Base-by-base conservation (phyloP, 2,329 filamentous ascomycete genomes). In the Metarhizium guizhouense region DNA sequence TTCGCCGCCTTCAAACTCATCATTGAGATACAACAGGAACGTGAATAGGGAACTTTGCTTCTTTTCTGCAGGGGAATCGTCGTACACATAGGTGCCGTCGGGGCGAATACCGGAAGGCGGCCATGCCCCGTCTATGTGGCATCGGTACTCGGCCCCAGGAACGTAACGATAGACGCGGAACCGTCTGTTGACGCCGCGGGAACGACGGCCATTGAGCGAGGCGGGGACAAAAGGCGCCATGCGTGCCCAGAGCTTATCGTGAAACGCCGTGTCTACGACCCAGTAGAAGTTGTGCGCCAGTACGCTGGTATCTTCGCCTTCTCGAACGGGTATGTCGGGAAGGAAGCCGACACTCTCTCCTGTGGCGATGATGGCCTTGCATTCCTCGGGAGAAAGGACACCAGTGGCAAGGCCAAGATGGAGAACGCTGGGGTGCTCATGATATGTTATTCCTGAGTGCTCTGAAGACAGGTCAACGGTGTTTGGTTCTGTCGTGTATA, bases 211-310 rank as follows among this genome's bases (percentile, higher is more conserved):
- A 14, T 76, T 75, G 1, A 86, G 72, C 0, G 70, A 68, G 0
- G 71, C 64, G 0, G 86, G 84, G 0, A 88, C 78, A 51, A 82
- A 84, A 0, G 76, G 70, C 3, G 76, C 70, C 2, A 88, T 79
- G 14, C 85, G 77, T 0, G 72, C 68, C 85, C 85, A 88, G 1
- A 88, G 73, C 14, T 72, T 76, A 56, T 85, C 78, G 62, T 84
- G 80, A 65, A 88, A 87, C 0, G 75, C 73, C 25, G 75, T 72
- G 60, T 88, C 85, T 13, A 84, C 75, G 8, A 88, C 75, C 85
- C 85, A 88, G 72, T 88, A 88, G 61, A 88, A 87, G 67, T 88
- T 88, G 71, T 88, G 85, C 0, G 85, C 85, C 1, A 88, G 68
- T 50, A 88, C 78, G 62, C 83, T 86, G 29, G 76, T 75, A 54